Conservation (phyloP, 306 rosid genomes). For the Quercus glauca region DNA sequence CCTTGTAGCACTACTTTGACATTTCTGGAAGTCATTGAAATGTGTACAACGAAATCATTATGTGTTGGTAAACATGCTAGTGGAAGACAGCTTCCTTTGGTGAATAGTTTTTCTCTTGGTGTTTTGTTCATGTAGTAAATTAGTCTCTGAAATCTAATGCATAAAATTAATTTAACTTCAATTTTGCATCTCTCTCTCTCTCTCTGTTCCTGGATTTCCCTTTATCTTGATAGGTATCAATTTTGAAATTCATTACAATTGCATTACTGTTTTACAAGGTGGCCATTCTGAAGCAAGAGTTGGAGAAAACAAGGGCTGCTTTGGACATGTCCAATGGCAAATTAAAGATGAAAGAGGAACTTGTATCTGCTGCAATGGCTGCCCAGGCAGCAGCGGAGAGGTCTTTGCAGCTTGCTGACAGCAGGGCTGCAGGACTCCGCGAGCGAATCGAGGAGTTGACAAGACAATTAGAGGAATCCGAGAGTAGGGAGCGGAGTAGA, state of each 20-base stretch:
- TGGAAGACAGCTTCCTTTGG: neutral
- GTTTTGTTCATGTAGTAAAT: no score
- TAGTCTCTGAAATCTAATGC: neutral
- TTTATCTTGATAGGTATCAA: neutral
- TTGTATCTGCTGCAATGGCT: slow-evolving; percentile 67
- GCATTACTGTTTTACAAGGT: slow-evolving; percentile 38
- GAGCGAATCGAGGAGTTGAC: slow-evolving; percentile 51
- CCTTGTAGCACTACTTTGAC: neutral
- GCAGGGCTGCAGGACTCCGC: slow-evolving; percentile 58
- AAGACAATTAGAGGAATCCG: slow-evolving; percentile 62
- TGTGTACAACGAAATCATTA: neutral
- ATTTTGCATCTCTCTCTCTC: neutral
- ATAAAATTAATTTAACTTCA: neutral
- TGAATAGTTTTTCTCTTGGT: neutral
- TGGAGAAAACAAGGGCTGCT: slow-evolving; percentile 66
- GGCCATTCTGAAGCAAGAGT: slow-evolving; percentile 66
- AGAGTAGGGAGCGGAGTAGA: slow-evolving; percentile 47
- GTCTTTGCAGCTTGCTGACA: slow-evolving; percentile 68
- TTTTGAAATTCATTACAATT: neutral
- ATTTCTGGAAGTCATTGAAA: neutral
- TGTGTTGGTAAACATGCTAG: neutral
- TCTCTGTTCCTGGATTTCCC: neutral
- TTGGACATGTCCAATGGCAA: slow-evolving; percentile 64
- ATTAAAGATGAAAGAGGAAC: slow-evolving; percentile 68
- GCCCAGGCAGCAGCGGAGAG: slow-evolving; percentile 90